Evolutionary conservation across 192 early-diverging fungal genomes (phyloP).

Genomic region (Pecoramyces ruminantium): DNA sequence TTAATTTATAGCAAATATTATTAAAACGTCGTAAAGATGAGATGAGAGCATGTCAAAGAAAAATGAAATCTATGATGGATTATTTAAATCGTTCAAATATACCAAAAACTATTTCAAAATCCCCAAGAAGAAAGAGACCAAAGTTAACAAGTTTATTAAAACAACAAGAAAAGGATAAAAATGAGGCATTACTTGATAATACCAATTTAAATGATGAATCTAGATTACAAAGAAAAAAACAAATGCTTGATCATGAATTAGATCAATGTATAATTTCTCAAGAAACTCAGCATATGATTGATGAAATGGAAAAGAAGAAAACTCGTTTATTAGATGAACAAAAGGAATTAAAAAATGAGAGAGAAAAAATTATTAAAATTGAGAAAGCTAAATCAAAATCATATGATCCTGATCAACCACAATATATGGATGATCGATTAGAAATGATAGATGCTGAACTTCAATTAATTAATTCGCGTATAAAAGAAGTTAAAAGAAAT

Average conservation of each 20-base stretch:
- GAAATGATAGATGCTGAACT: slow-evolving; percentile 37
- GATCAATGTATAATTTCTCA: neutral
- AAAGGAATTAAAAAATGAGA: slow-evolving; percentile 22
- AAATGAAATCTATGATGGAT: slow-evolving; percentile 22
- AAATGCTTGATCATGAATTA: neutral
- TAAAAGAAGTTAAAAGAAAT: slow-evolving; percentile 13
- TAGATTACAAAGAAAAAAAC: neutral
- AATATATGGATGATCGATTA: slow-evolving; percentile 36
- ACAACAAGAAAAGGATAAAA: neutral
- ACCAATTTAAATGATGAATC: slow-evolving; percentile 2
- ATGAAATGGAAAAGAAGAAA: slow-evolving; percentile 29
- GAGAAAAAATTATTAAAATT: slow-evolving; percentile 16
- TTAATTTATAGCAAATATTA: slow-evolving; percentile 28
- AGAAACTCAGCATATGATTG: slow-evolving; percentile 13
- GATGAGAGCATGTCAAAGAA: slow-evolving; percentile 12
- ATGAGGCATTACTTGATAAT: neutral
- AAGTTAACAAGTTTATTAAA: neutral
- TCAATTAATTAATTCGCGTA: slow-evolving; percentile 29
- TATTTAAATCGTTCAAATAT: slow-evolving; percentile 29
- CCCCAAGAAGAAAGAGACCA: neutral
- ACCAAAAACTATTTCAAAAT: slow-evolving; percentile 18
- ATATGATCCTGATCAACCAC: slow-evolving; percentile 9
- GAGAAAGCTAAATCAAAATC: slow-evolving; percentile 11
- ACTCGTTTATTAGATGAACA: slow-evolving; percentile 23
- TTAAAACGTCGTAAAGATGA: slow-evolving; percentile 21